These are phyloP conservation scores for Leonotis leonurus DNA, from an alignment of 257 asterid genomes.

Conservation along the genomic window DNA sequence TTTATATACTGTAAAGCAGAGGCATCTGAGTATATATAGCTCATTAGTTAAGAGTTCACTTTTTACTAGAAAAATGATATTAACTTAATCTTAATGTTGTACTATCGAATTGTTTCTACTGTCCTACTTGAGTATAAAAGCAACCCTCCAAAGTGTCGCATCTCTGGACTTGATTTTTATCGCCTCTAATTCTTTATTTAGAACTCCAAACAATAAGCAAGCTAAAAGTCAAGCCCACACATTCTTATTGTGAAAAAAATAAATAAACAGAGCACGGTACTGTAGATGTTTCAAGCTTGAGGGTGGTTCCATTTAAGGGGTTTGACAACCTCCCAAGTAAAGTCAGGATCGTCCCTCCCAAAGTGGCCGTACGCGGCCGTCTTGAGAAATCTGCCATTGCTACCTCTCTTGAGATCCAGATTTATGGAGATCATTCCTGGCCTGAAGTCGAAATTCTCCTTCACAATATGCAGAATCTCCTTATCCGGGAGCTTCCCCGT, in stretches of 20 bases:
- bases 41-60: conserved; percentile 11
- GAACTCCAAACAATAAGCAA: not conserved
- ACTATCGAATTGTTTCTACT: not conserved
- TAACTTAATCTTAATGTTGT: conserved; percentile 17
- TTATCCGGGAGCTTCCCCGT: conserved; percentile 33
- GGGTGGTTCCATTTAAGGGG: conserved; percentile 28
- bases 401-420: conserved; percentile 34
- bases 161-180: no score
- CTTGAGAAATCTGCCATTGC: conserved; percentile 30
- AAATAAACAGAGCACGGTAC: not conserved
- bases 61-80: conserved; percentile 8
- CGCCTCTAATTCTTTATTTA: not conserved
- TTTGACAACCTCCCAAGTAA: conserved; percentile 33
- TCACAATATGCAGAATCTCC: conserved; percentile 31
- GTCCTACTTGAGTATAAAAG: not conserved
- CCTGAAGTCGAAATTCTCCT: conserved; percentile 34
- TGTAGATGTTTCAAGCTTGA: conserved; percentile 5
- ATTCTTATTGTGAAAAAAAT: not conserved
- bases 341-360: conserved; percentile 29
- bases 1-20: conserved; percentile 24
- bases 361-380: conserved; percentile 38
- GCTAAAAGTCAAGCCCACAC: not conserved
- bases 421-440: conserved; percentile 33
- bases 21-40: conserved; percentile 19
- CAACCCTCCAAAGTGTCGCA: not conserved